Base-by-base conservation (phyloP, 768 basidiomycete species). In the Termitomyces sp. region DNA sequence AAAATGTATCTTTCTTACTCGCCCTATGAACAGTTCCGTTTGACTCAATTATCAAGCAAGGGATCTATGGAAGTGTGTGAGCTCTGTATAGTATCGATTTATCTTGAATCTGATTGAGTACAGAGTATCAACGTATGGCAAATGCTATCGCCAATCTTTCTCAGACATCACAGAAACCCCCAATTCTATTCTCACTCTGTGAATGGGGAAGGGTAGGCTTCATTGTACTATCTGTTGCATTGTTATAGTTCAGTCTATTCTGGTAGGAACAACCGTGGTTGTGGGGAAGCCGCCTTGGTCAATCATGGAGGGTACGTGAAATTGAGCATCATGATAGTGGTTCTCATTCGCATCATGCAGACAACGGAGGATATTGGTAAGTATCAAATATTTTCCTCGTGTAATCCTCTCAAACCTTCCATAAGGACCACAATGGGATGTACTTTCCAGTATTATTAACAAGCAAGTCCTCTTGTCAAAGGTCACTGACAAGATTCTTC, bases 141-240 rank as follows among this genome's bases (percentile, higher is more conserved):
- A 74, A 80, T 54, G 85, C 85, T 6, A 77, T 87, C 42, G 65
- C 70, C 0, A 66, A 79, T 38, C 74, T 87, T 19, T 70, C 80
- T 8, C 65, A 74, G 52, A 68, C 64, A 1, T 74, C 78, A 17
- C 71, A 74, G 3, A 77, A 75, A 51, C 72, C 75, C 1, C 79
- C 83, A 2, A 67, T 87, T 21, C 66, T 84, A 15, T 75, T 83
- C 61, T 84, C 84, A 7, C 64, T 88, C 5, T 88, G 84, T 60
- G 74, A 85, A 61, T 86, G 84, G 84, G 84, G 84, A 53, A 76
- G 79, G 72, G 84, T 85, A 60, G 60, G 77, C 26, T n/a, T 48
- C 15, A 37, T 12, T 3, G 4, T 14, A n/a, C 10, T 5, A 19
- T 17, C 24, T 11, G 7, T 34, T 5, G 5, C 17, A 15, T 30